A percentile compares a stretch with the other conserved stretches of the same genome.
These are phyloP conservation scores for Fragaria nilgerrensis DNA, from an alignment of 306 rosid genomes.

Conservation along the genomic window DNA sequence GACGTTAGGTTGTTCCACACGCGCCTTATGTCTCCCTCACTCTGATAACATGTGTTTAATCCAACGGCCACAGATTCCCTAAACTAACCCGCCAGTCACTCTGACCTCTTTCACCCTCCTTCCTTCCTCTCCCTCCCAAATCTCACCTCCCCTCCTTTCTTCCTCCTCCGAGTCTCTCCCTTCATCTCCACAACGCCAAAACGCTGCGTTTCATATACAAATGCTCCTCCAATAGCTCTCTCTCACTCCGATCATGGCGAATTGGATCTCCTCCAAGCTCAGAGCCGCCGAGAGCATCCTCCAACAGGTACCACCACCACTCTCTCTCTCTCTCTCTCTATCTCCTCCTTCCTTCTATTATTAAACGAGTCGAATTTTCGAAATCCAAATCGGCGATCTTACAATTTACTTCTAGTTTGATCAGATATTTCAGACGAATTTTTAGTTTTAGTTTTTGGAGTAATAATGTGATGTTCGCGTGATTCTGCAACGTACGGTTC, in stretches of 20 bases:
- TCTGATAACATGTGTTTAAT: too few species aligned
- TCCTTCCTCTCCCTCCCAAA: not conserved
- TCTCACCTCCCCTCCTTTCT: too few species aligned
- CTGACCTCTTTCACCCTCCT: conserved; percentile 2
- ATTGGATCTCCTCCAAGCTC: conserved; percentile 98
- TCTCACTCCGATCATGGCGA: conserved; percentile 52
- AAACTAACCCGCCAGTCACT: not conserved
- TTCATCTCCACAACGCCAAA: not conserved
- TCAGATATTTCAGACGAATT: not conserved
- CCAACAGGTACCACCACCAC: conserved; percentile 58
- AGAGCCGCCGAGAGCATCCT: conserved; percentile 93
- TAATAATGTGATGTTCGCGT: conserved; percentile 5
- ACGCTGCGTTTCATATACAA: conserved; percentile 19
- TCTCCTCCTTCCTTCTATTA: conserved; percentile 4
- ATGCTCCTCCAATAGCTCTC: conserved; percentile 13
- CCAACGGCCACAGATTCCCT: not conserved
- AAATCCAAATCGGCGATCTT: not conserved
- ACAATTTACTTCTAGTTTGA: not conserved
- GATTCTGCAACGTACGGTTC: conserved; percentile 37
- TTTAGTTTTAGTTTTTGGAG: not conserved
- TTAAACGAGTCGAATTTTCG: not conserved
- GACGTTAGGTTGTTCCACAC: too few species aligned
- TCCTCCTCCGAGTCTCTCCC: too few species aligned
- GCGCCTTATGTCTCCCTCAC: too few species aligned
- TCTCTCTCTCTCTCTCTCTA: conserved; percentile 11